Evolutionary conservation across 768 basidiomycete genomes (phyloP).

Genomic region (Pleurotus cornucopiae): DNA sequence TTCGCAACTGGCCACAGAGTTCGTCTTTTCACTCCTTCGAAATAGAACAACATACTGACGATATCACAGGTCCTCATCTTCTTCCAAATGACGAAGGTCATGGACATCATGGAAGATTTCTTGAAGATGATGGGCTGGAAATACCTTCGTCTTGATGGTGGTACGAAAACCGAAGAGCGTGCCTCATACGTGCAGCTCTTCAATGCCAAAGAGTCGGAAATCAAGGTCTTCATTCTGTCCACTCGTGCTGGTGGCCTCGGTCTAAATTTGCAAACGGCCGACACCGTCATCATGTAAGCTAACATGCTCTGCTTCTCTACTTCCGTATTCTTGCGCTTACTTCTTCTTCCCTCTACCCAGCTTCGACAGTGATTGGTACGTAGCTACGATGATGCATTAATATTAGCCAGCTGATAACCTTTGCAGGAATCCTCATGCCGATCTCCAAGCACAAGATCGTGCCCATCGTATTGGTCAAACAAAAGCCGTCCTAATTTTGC

Average conservation of each 20-base stretch:
- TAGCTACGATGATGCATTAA: not conserved
- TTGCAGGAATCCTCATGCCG: conserved; percentile 92
- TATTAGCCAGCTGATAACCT: conserved; percentile 13
- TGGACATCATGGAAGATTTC: conserved; percentile 98
- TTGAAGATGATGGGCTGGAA: conserved; percentile 83
- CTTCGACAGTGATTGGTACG: conserved; percentile 74
- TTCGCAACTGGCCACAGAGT: conserved; percentile 90
- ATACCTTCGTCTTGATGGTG: conserved; percentile 91
- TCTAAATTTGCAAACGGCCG: conserved; percentile 93
- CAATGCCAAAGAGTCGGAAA: conserved; percentile 86
- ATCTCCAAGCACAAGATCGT: conserved; percentile 99
- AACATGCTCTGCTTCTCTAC: not conserved
- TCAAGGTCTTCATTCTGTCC: conserved; percentile 89
- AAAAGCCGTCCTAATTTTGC: conserved; percentile 92
- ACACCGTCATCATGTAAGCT: conserved; percentile 91
- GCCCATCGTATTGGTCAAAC: conserved; percentile 99
- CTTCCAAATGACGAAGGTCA: conserved; percentile 99
- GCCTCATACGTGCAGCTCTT: conserved; percentile 82
- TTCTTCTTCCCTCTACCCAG: conserved; percentile 28
- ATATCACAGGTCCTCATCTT: conserved; percentile 83
- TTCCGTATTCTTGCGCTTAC: conserved; percentile 4
- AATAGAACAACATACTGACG: conserved; percentile 2
- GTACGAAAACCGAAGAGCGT: conserved; percentile 94
- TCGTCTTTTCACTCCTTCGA: conserved; percentile 16
- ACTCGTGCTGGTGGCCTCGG: conserved; percentile 92